Evolutionary conservation across 345 rosid species (phyloP), one percentile per base, ranked within the genome.

Genomic region (Cardiospermum halicacabum): DNA sequence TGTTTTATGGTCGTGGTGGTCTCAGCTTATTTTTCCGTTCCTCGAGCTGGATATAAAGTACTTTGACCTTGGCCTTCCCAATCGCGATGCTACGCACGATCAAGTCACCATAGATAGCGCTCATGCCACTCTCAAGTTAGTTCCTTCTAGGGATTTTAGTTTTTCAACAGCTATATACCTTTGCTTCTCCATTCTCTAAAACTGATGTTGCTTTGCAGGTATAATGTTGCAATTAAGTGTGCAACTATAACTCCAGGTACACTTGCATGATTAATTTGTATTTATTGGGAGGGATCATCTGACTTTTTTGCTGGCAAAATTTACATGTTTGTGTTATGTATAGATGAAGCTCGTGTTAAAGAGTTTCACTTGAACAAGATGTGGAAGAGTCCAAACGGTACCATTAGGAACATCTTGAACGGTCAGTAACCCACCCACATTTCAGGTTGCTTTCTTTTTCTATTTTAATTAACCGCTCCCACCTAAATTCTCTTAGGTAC

Each of bases 351-450:
- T 40, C 95, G 98, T 63, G 79, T 92, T 53, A 75, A 74, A 81
- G 98, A 92, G 78, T 92, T 89, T 62, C 63, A 58, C 49, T 78
- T 92, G 75, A 92, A 92, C 72, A 79, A 72, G 24, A 92, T 92
- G 98, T 92, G 98, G 98, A 89, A 65, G 74, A 92, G 98, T 81
- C 96, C 98, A 50, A 92, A 92, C 57, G 96, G 98, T 58, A 92
- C 98, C 15, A 92, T 92, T 36, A 77, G 96, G 60, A 92, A 89
- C 76, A 92, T 89, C 69, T 78, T 92, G 54, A 92, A 92, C 70
- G 98, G 98, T 92, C 28, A 60, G 80, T 75, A 43, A 57, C 18
- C 49, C 42, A 57, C 42, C 40, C 0, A 43, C 11, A 19, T 27
- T 43, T 65, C 11, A 16, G 31, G 43, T 53, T 48, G 11, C 22